Evolutionary conservation across 352 stramenopile species (phyloP), one percentile per base, ranked within the genome.

Genomic region (Globisporangium barbulae): DNA sequence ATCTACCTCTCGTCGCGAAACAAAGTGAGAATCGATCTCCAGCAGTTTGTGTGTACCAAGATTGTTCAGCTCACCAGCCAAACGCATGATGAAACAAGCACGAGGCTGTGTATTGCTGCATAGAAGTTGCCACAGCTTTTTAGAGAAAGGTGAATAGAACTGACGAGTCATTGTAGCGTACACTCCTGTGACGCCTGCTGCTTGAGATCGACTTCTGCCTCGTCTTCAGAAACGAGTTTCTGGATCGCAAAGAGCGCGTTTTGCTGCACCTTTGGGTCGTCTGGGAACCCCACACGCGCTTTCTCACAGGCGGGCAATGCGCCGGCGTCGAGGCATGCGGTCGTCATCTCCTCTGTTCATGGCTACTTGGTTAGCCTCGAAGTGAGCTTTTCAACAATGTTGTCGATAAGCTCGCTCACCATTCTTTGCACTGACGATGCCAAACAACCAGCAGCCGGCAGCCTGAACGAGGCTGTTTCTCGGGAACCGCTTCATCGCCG

Each of bases 401-500:
- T 48, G 19, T 22, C n/a, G 33, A 10, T 25, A 15, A 5, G 28
- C 8, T 9, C 6, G 53, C 67, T 49, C 45, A 85, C 81, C 76
- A 57, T 77, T 74, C 53, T 76, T 81, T 17, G 58, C 33, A 59
- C 80, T 88, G 37, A 84, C 68, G 13, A 82, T 81, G 3, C 73
- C 69, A 9, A 90, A 62, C 35, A 90, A 61, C 73, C 78, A 85
- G 47, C 76, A 79, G 17, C 81, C 78, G 15, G 81, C 67, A 1
- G 78, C 81, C 67, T 90, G 76, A 2, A 87, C 66, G 4, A 87
- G 71, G 28, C 59, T 65, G 9, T 69, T 71, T n/a, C 67, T 63
- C 17, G 50, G 68, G 66, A 88, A 88, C 15, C 76, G 62, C 35
- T 71, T 78, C 78, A 90, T 88, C n/a, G 73, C 74, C 25, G 68